Percentiles rank a stretch among this genome's conserved stretches.
Evolutionary conservation across 2,329 filamentous ascomycete species (phyloP).

Genomic region (Pseudofabraea citricarpa): DNA sequence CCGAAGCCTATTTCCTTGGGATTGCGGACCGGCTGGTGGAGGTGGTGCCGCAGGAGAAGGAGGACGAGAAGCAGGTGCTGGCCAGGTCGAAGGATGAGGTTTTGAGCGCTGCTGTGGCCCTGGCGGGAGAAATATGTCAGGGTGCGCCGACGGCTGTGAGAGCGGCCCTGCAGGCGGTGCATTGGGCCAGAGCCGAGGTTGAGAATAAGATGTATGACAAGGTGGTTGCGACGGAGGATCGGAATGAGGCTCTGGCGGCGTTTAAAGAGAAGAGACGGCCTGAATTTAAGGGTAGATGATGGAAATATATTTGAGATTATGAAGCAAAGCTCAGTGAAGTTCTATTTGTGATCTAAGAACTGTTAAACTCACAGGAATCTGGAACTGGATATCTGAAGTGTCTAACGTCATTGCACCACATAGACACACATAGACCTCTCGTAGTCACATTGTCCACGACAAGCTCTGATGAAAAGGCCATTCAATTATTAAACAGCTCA

Average conservation of each 20-base stretch:
- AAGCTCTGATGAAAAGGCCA: too few relatives aligned
- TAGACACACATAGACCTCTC: too few relatives aligned
- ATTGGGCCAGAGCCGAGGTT: constrained; percentile 65
- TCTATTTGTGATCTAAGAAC: too few relatives aligned
- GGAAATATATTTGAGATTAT: too few relatives aligned
- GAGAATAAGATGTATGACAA: constrained; percentile 85
- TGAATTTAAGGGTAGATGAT: constrained; percentile 50
- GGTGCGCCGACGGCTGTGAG: constrained; percentile 81
- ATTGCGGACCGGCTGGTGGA: constrained; percentile 88
- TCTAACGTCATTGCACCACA: too few relatives aligned
- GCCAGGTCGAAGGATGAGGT: constrained; percentile 60
- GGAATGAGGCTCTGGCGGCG: constrained; percentile 80
- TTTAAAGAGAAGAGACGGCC: constrained; percentile 75
- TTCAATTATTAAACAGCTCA: too few relatives aligned
- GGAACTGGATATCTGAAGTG: too few relatives aligned
- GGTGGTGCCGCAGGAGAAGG: constrained; percentile 51
- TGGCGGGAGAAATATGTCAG: constrained; percentile 84
- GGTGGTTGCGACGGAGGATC: constrained; percentile 79
- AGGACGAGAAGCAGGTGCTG: constrained; percentile 43
- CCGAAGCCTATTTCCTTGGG: constrained; percentile 88
- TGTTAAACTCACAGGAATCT: too few relatives aligned
- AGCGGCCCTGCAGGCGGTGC: constrained; percentile 74
- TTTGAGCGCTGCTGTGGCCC: constrained; percentile 67
- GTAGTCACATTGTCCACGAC: too few relatives aligned
- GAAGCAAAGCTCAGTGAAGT: too few relatives aligned